These are phyloP conservation scores for Thecaphora thlaspeos DNA, from an alignment of 1,284 basidiomycete species.

Conservation along the genomic window DNA sequence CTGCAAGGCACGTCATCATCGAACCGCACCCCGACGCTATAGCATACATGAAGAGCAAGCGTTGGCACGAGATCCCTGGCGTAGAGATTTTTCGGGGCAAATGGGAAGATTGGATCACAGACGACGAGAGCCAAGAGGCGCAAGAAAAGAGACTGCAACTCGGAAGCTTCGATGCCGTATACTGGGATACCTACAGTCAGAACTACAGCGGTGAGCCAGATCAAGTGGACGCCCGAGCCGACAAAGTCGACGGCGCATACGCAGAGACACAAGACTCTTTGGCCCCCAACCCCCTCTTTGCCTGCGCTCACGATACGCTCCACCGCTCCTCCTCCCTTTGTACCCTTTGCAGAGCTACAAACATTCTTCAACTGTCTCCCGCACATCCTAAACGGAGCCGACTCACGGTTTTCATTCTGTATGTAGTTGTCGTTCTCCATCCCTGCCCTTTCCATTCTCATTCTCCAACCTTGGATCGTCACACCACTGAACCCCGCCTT, in stretches of 20 bases:
- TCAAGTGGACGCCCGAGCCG: too few relatives aligned
- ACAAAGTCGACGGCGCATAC: too few relatives aligned
- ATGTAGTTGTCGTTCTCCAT: neutral
- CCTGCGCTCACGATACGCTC: too few relatives aligned
- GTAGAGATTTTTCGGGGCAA: slow-evolving; percentile 48
- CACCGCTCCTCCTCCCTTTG: too few relatives aligned
- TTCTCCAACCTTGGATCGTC: too few relatives aligned
- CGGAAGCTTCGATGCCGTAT: slow-evolving; percentile 77
- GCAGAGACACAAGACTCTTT: too few relatives aligned
- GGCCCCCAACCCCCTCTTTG: too few relatives aligned
- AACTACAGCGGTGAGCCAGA: slow-evolving; percentile 72
- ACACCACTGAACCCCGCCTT: too few relatives aligned
- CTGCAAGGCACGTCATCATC: slow-evolving; percentile 80
- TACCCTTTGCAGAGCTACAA: slow-evolving; percentile 64
- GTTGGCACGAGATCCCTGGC: slow-evolving; percentile 39
- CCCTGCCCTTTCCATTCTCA: neutral
- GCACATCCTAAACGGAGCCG: slow-evolving; percentile 72
- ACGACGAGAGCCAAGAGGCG: slow-evolving; percentile 74
- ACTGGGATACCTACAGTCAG: slow-evolving; percentile 94
- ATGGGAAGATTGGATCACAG: slow-evolving; percentile 69
- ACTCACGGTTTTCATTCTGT: slow-evolving; percentile 75
- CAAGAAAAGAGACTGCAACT: slow-evolving; percentile 70
- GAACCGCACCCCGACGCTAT: slow-evolving; percentile 94
- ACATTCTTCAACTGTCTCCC: slow-evolving; percentile 81
- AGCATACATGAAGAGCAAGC: slow-evolving; percentile 67